Percentiles rank a stretch among this genome's conserved stretches.
Evolutionary conservation across 148 eudicot species (phyloP).

Genomic region (Linanthus parryae): DNA sequence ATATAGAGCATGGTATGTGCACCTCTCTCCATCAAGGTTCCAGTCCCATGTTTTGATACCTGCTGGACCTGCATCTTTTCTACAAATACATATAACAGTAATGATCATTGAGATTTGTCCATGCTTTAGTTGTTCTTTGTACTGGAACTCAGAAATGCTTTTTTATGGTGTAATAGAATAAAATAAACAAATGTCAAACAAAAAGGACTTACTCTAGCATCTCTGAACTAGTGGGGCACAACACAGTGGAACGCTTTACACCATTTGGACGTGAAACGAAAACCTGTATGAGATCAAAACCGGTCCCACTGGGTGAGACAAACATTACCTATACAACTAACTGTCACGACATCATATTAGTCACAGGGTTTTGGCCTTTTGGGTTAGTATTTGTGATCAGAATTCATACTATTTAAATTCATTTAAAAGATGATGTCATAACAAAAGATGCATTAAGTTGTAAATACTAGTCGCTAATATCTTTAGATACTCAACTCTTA

Average conservation of each 20-base stretch:
- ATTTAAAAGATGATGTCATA: no score
- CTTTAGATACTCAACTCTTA: no score
- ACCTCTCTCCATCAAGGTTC: slow-evolving; percentile 63
- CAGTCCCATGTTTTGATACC: slow-evolving; percentile 98
- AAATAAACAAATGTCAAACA: neutral
- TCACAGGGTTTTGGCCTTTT: no score
- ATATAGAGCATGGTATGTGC: slow-evolving; percentile 82
- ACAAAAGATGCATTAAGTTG: no score
- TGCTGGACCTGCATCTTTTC: slow-evolving; percentile 41
- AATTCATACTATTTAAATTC: no score
- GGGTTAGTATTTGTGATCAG: no score
- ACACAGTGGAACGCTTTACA: slow-evolving; percentile 61
- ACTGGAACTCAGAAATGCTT: neutral
- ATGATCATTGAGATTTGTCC: slow-evolving; percentile 9
- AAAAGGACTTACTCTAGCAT: slow-evolving; percentile 60
- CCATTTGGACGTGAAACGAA: slow-evolving; percentile 85
- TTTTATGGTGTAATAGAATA: neutral
- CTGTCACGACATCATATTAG: no score
- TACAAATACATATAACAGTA: slow-evolving; percentile 30
- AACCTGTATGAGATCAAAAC: slow-evolving; percentile 35
- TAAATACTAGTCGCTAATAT: no score
- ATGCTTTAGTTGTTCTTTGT: neutral
- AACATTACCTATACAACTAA: neutral
- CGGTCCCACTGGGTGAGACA: neutral
- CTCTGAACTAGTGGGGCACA: slow-evolving; percentile 61